phyloP scores from a whole-genome alignment of 257 asterid genomes.

The Leonotis leonurus region DNA sequence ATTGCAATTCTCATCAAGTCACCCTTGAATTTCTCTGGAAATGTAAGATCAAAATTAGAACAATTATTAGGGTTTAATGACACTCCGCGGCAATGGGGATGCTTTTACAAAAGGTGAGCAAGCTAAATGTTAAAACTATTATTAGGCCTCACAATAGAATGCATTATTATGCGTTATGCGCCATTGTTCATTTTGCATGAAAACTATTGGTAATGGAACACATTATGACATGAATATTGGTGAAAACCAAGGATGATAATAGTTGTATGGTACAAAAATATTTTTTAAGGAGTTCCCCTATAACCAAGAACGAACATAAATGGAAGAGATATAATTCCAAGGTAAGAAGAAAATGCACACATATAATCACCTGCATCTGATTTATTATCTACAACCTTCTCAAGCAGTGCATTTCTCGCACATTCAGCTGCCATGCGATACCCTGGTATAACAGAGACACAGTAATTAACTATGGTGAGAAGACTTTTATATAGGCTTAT shows the following conservation, averaged over 20 bases:
- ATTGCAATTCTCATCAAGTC: constrained; percentile 84
- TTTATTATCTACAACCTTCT: constrained; percentile 80
- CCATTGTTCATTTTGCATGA: background rate
- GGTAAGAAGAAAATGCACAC: background rate
- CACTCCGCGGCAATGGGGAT: background rate
- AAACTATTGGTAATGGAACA: background rate
- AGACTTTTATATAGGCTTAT: background rate
- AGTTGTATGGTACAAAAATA: no score
- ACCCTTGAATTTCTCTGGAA: constrained; percentile 56
- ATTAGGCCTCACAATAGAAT: background rate
- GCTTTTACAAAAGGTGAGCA: background rate
- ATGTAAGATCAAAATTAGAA: background rate
- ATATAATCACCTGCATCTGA: constrained; percentile 59
- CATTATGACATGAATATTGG: no score
- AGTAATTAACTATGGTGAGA: background rate
- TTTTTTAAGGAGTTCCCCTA: background rate
- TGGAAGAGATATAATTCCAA: background rate
- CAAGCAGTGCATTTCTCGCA: constrained; percentile 73
- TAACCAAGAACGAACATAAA: background rate
- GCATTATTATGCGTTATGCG: background rate
- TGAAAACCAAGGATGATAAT: no score
- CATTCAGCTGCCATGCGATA: constrained; percentile 93
- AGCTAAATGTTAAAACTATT: background rate
- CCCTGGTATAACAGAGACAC: constrained; percentile 32
- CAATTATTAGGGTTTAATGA: background rate